phyloP scores from a whole-genome alignment of 2,329 filamentous ascomycete species.

The Claviceps sp. region DNA sequence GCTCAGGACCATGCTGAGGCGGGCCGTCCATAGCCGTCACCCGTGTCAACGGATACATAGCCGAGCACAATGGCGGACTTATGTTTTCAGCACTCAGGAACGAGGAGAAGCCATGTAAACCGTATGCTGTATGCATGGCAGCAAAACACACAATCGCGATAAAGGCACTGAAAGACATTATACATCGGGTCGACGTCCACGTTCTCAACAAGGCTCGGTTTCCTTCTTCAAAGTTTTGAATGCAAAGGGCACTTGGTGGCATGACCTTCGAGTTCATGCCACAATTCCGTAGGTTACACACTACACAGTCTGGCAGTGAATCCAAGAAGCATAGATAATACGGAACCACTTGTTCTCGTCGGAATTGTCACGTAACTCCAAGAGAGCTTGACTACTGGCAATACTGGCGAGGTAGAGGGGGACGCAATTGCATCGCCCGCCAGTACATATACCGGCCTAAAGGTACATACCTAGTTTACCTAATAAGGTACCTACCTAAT shows the following conservation, averaged over 20 bases:
- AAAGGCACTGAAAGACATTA: neutral
- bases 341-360: neutral
- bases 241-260: neutral
- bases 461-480: too few relatives aligned
- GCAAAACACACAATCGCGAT: neutral
- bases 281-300: neutral
- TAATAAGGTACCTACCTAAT: too few relatives aligned
- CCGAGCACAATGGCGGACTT: neutral
- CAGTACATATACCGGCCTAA: too few relatives aligned
- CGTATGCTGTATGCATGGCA: neutral
- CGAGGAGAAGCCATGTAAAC: too few relatives aligned
- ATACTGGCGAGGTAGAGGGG: too few relatives aligned
- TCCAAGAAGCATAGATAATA: neutral
- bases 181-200: neutral
- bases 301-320: neutral
- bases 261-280: neutral
- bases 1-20: neutral
- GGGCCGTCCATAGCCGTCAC: neutral
- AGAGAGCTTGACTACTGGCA: neutral
- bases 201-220: neutral
- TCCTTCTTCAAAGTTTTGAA: neutral
- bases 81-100: neutral
- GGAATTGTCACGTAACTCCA: neutral
- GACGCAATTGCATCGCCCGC: too few relatives aligned
- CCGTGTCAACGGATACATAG: neutral